Conservation (phyloP, 768 basidiomycete species). For the Boletus rufocinnamomeus region DNA sequence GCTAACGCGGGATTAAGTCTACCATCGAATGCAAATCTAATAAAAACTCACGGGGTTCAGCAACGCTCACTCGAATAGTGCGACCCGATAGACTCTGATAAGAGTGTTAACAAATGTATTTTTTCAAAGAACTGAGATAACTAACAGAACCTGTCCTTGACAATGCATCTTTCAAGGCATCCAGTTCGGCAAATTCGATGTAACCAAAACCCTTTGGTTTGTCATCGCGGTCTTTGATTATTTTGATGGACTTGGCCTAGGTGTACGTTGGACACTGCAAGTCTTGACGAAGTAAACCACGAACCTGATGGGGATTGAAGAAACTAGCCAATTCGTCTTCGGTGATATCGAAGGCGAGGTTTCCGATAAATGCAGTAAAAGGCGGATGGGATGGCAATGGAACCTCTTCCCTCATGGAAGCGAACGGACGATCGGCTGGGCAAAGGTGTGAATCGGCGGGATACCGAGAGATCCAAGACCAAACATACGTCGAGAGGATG, state of each 20-base stretch:
- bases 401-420: conserved; percentile 80
- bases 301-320: conserved; percentile 67
- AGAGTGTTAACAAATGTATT: not conserved
- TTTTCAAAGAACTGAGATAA: conserved; percentile 6
- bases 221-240: conserved; percentile 90
- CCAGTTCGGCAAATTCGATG: conserved; percentile 88
- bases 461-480: conserved; percentile 5
- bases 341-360: conserved; percentile 89
- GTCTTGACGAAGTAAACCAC: conserved; percentile 11
- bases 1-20: conserved; percentile 45
- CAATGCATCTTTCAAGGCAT: conserved; percentile 84
- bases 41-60: conserved; percentile 82
- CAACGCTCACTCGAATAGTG: conserved; percentile 87
- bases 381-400: conserved; percentile 96
- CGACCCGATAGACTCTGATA: conserved; percentile 72
- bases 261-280: conserved; percentile 4
- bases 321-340: conserved; percentile 81
- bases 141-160: conserved; percentile 69
- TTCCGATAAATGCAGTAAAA: conserved; percentile 96
- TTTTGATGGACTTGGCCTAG: conserved; percentile 83
- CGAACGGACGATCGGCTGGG: conserved; percentile 57
- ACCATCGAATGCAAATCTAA: conserved; percentile 1
- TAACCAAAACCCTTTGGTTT: conserved; percentile 99
- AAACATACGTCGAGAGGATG: conserved; percentile 59
- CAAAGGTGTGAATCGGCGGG: conserved; percentile 15